Base-by-base conservation (phyloP, 106 monocot genomes). In the Xerophyta viscosa region DNA sequence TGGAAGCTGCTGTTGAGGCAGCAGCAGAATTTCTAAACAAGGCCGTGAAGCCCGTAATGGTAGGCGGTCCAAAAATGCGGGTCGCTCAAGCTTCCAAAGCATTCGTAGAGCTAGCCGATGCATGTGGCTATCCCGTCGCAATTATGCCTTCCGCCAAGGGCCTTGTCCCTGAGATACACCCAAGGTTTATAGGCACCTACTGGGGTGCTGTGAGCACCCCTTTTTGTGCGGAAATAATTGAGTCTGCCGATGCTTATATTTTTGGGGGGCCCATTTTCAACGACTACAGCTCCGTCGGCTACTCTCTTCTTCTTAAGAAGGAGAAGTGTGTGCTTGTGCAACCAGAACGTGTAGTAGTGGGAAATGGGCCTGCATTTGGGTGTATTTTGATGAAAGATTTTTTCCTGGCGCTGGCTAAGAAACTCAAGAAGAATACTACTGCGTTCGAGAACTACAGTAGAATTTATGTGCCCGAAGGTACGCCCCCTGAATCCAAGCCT, bases 251-350 rank as follows among this genome's bases (percentile, higher is more conserved):
- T 41, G 73, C 73, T 0, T 67, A 74, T 22, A 24, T 74, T 21
- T 74, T 74, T 62, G 67, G 48, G 2, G 73, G 67, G 1, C 73
- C 67, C 17, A 67, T 74, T 11, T 67, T 74, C 29, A 74, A 74
- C 50, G 73, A 74, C 67, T 74, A 74, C 61, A 74, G 73, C 73
- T 66, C 67, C 2, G 73, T 74, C 9, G 73, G 73, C 18, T 74
- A 74, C 54, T 74, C 73, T 11, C 54, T 74, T 1, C 42, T 74
- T 18, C 66, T 74, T 20, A 74, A 67, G 67, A 74, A 74, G 67
- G 75, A 75, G 68, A 75, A 75, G 68, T 20, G 62, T 23, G 57
- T 75, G 43, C 62, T 75, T 23, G 75, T 75, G 46, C 75, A 75
- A 57, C 75, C 75, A 30, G 63, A 75, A 3, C 48, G 75, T 19